Percentiles rank a stretch among this genome's conserved stretches.
Evolutionary conservation across 441 rosid species (phyloP).

Genomic region (Jatropha podagrica): DNA sequence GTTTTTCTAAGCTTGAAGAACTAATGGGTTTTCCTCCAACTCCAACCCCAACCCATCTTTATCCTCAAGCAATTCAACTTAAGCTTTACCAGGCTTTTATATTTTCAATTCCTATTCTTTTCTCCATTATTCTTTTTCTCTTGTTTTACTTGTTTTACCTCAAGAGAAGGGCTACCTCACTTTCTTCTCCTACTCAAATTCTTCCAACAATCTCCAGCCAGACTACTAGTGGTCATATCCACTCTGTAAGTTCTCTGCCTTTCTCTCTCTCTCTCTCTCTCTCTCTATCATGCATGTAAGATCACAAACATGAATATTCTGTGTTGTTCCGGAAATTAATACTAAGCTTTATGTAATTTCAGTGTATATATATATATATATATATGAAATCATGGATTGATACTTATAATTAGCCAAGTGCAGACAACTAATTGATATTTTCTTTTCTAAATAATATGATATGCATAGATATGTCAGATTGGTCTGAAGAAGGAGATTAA

Average conservation of each 20-base stretch:
- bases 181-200: slow-evolving; percentile 44
- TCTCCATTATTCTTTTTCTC: slow-evolving; percentile 81
- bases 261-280: slow-evolving; percentile 13
- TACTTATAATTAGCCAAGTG: background rate
- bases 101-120: slow-evolving; percentile 92
- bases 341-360: background rate
- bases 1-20: slow-evolving; percentile 11
- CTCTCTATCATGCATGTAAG: background rate
- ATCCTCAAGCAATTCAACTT: slow-evolving; percentile 82
- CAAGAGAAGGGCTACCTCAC: slow-evolving; percentile 80
- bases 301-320: too few relatives aligned
- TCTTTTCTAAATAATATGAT: background rate
- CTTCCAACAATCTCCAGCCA: slow-evolving; percentile 52
- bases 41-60: slow-evolving; percentile 63
- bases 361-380: too few relatives aligned
- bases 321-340: background rate
- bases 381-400: background rate
- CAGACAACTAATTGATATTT: background rate
- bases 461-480: slow-evolving; percentile 38
- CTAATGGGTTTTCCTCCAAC: slow-evolving; percentile 66
- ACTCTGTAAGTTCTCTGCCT: slow-evolving; percentile 44
- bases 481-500: slow-evolving; percentile 58
- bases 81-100: slow-evolving; percentile 96
- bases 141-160: slow-evolving; percentile 93
- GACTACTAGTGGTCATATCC: slow-evolving; percentile 34